Evolutionary conservation across 73 alveolate genomes (phyloP).

Genomic region (Paraurostyla sp.): DNA sequence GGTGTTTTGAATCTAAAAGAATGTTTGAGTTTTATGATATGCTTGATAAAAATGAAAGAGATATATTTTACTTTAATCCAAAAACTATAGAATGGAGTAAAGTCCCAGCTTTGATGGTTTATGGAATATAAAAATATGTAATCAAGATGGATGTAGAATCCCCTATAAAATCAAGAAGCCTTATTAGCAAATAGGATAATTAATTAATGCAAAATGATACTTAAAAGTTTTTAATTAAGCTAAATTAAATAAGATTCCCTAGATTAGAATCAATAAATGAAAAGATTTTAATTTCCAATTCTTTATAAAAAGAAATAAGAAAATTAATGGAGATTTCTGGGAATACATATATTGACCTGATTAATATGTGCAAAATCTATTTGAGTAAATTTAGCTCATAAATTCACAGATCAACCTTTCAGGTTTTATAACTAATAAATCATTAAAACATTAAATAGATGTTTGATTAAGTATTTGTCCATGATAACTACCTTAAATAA

Average conservation of each 20-base stretch:
- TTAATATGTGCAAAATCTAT: not conserved
- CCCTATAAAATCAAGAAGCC: not conserved
- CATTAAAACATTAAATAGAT: constrained; percentile 82
- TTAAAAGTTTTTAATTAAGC: not conserved
- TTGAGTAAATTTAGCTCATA: not conserved
- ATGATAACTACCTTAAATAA: constrained; percentile 72
- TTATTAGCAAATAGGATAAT: not conserved
- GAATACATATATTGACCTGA: not conserved
- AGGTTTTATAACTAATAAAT: constrained; percentile 62
- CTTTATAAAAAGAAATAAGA: constrained; percentile 7
- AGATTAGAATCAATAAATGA: not conserved
- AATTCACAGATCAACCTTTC: constrained; percentile 44
- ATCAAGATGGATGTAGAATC: constrained; percentile 81
- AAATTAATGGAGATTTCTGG: not conserved
- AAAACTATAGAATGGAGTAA: constrained; percentile 83
- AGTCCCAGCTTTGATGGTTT: constrained; percentile 66
- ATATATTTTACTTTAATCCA: constrained; percentile 74
- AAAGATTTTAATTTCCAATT: not conserved
- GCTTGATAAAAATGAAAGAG: constrained; percentile 71
- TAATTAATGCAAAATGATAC: constrained; percentile 18
- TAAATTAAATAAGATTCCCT: not conserved
- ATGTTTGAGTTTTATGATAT: constrained; percentile 30
- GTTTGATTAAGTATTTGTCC: constrained; percentile 86
- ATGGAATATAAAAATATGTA: constrained; percentile 85
- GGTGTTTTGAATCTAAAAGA: constrained; percentile 83